Conservation (phyloP, 768 basidiomycete species). For the Pleurotus platypus region DNA sequence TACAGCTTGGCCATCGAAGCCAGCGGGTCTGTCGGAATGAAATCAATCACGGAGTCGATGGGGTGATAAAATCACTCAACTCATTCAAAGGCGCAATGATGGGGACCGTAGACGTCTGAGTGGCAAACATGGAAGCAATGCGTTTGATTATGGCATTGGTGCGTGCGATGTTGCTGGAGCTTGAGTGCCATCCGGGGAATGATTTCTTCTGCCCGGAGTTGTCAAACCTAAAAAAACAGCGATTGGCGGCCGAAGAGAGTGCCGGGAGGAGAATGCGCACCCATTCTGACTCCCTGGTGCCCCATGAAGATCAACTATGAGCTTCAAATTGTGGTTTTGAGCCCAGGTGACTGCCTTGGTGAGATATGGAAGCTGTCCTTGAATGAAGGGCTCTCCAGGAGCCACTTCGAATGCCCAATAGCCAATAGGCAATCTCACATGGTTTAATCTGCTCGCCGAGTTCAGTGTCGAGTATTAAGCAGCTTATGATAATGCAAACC, state of each 20-base stretch:
- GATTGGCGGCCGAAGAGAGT: constrained; percentile 3
- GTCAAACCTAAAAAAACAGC: constrained; percentile 52
- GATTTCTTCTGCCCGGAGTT: constrained; percentile 70
- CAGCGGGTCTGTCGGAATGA: constrained; percentile 58
- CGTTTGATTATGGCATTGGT: constrained; percentile 62
- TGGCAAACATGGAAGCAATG: constrained; percentile 57
- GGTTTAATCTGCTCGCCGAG: constrained; percentile 54
- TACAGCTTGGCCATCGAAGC: constrained; percentile 51
- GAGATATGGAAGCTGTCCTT: constrained; percentile 73
- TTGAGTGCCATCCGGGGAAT: constrained; percentile 68
- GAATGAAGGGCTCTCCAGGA: constrained; percentile 73
- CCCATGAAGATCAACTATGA: constrained; percentile 78
- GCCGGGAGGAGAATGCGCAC: constrained; percentile 30
- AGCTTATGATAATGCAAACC: constrained; percentile 33
- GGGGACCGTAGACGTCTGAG: constrained; percentile 51
- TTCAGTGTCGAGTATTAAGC: too few species aligned
- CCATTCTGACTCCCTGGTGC: constrained; percentile 72
- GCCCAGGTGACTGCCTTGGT: constrained; percentile 71
- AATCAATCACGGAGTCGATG: neutral
- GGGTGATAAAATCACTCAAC: constrained; percentile 32
- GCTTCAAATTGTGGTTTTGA: constrained; percentile 61
- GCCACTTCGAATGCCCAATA: constrained; percentile 88
- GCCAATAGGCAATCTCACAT: constrained; percentile 82
- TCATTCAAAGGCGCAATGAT: constrained; percentile 79
- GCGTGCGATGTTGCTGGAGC: constrained; percentile 61